A percentile compares a stretch with the other conserved stretches of the same genome.
These are phyloP conservation scores for Spathaspora sp. DNA, from an alignment of 805 yeast genomes.

Conservation along the genomic window DNA sequence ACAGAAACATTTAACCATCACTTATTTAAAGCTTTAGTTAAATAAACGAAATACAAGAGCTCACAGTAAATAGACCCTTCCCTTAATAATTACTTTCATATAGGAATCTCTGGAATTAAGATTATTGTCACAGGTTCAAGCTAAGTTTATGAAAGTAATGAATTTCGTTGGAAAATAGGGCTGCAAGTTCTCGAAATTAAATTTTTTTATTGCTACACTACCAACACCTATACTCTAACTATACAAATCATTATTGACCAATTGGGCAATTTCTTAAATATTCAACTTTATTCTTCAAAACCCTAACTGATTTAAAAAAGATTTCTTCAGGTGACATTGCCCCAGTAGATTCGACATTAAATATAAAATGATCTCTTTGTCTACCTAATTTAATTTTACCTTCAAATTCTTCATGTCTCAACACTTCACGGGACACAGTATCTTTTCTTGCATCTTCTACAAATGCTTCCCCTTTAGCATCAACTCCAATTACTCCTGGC, in stretches of 20 bases:
- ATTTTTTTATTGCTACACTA: neutral
- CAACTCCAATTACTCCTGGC: constrained; percentile 82
- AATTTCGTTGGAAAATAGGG: no score
- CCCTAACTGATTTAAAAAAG: constrained; percentile 83
- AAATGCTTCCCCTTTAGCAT: constrained; percentile 62
- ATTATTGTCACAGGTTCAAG: no score
- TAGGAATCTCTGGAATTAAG: no score
- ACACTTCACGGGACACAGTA: constrained; percentile 94
- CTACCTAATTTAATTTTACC: constrained; percentile 91
- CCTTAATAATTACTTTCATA: no score
- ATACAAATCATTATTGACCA: constrained; percentile 36
- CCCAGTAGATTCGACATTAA: constrained; percentile 92
- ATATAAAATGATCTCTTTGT: constrained; percentile 86
- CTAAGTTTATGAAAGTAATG: no score
- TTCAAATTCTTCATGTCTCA: constrained; percentile 87
- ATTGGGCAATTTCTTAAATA: constrained; percentile 78
- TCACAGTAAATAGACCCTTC: no score
- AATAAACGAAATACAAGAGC: no score
- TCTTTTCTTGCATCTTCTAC: constrained; percentile 91
- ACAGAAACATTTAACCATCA: no score
- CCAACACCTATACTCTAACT: neutral
- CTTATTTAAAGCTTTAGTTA: no score
- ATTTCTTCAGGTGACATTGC: constrained; percentile 97
- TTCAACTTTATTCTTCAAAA: constrained; percentile 80
- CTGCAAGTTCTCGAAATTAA: no score